These are phyloP conservation scores for Adansonia grandidieri DNA, from an alignment of 441 rosid genomes.

Conservation along the genomic window DNA sequence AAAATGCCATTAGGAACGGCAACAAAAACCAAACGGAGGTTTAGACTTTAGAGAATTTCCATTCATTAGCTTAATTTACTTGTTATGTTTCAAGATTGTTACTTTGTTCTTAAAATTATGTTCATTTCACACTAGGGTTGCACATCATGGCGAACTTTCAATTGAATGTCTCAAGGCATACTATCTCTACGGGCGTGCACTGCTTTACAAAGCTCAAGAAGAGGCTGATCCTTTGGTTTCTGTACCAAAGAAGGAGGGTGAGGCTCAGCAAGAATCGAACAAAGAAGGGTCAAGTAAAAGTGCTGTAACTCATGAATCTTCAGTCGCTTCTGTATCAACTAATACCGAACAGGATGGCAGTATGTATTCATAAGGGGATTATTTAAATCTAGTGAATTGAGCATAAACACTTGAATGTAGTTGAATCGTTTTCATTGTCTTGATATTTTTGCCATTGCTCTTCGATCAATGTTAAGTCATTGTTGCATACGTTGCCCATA, in stretches of 20 bases:
- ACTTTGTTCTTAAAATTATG: too few species aligned
- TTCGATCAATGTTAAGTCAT: too few species aligned
- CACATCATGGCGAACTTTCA: slow-evolving; percentile 72
- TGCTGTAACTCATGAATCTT: slow-evolving; percentile 48
- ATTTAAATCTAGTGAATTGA: not conserved
- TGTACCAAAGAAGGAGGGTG: slow-evolving; percentile 68
- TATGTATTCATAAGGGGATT: not conserved
- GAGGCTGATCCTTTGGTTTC: slow-evolving; percentile 85
- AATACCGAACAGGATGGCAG: slow-evolving; percentile 52
- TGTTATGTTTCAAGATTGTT: not conserved
- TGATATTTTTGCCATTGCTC: not conserved
- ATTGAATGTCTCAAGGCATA: slow-evolving; percentile 66
- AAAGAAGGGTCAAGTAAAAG: slow-evolving; percentile 53
- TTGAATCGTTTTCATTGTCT: not conserved
- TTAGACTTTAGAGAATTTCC: not conserved
- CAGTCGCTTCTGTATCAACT: slow-evolving; percentile 52
- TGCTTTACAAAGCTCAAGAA: slow-evolving; percentile 83
- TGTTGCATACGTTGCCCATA: not conserved
- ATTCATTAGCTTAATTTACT: not conserved
- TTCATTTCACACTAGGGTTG: slow-evolving; percentile 63
- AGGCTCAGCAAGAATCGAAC: slow-evolving; percentile 40
- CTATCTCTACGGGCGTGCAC: slow-evolving; percentile 77
- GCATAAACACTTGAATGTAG: not conserved
- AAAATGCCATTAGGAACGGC: not conserved
- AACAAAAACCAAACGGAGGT: not conserved